Evolutionary conservation across 2,329 filamentous ascomycete species (phyloP).

Genomic region (Colletotrichum theobromicola): DNA sequence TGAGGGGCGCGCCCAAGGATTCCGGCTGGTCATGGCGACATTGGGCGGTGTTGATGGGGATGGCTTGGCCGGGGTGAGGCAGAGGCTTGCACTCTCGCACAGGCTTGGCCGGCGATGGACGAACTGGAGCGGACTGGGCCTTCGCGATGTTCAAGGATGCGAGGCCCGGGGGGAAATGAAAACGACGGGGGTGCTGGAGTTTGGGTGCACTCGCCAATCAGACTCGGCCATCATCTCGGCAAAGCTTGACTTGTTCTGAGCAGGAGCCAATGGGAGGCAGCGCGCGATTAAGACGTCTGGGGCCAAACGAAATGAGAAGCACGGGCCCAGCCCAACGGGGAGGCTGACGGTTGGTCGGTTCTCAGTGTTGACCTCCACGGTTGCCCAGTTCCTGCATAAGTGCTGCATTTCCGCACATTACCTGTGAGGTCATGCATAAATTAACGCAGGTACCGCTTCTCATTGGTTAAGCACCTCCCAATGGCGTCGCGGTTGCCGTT

Average conservation of each 20-base stretch:
- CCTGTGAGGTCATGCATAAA: slow-evolving; percentile 4
- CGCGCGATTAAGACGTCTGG: slow-evolving; percentile 7
- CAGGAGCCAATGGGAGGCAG: slow-evolving; percentile 10
- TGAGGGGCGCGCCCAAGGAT: slow-evolving; percentile 8
- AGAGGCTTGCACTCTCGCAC: not conserved
- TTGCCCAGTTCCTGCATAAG: slow-evolving; percentile 18
- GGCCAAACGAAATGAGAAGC: slow-evolving; percentile 17
- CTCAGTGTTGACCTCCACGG: not conserved
- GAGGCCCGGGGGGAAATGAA: slow-evolving; percentile 14
- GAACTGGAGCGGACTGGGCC: not conserved
- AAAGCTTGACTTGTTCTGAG: slow-evolving; percentile 13
- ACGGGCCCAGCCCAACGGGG: not conserved
- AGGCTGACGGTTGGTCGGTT: not conserved
- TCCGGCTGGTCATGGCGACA: slow-evolving; percentile 19
- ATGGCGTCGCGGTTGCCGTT: not conserved
- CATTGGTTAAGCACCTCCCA: not conserved
- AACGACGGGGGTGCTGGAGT: not conserved
- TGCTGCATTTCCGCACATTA: slow-evolving; percentile 1
- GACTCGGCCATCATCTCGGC: slow-evolving; percentile 18
- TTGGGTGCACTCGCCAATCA: slow-evolving; percentile 12
- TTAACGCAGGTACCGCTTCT: not conserved
- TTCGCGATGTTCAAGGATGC: slow-evolving; percentile 2
- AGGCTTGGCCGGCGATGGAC: not conserved
- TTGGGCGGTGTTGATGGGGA: not conserved
- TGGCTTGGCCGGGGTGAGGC: not conserved